Conservation (phyloP, 129 eudicot genomes). For the Logfia minima region DNA sequence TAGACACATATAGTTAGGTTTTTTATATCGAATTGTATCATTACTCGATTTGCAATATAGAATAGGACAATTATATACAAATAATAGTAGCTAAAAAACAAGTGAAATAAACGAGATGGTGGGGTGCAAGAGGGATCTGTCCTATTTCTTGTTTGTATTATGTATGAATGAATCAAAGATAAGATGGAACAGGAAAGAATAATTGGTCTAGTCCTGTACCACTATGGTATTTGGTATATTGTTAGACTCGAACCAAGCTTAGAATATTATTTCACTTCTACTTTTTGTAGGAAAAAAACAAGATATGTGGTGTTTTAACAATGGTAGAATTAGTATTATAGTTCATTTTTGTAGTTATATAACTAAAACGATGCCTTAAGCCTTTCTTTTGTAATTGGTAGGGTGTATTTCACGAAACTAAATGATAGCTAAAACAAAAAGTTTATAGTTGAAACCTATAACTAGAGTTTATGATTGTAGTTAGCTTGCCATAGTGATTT, state of each 20-base stretch:
- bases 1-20: too few relatives aligned
- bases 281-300: neutral
- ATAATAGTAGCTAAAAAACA: neutral
- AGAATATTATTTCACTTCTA: conserved; percentile 13
- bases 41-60: neutral
- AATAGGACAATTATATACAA: neutral
- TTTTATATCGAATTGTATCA: too few relatives aligned
- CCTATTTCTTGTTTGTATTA: conserved; percentile 31
- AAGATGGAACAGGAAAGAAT: conserved; percentile 37
- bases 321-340: too few relatives aligned
- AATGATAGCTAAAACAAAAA: too few relatives aligned
- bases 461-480: too few relatives aligned
- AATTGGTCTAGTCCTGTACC: conserved; percentile 22
- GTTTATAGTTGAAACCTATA: too few relatives aligned
- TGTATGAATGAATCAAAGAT: conserved; percentile 33
- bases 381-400: too few relatives aligned
- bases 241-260: conserved; percentile 18
- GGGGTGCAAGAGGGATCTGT: conserved; percentile 29
- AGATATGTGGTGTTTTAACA: neutral
- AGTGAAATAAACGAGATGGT: conserved; percentile 5
- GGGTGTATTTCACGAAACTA: too few relatives aligned
- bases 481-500: too few relatives aligned
- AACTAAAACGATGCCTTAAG: too few relatives aligned
- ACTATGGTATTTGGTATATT: conserved; percentile 33
- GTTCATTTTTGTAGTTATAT: too few relatives aligned